phyloP scores from a whole-genome alignment of 2,329 filamentous ascomycete genomes.

The Colletotrichum caudatum region DNA sequence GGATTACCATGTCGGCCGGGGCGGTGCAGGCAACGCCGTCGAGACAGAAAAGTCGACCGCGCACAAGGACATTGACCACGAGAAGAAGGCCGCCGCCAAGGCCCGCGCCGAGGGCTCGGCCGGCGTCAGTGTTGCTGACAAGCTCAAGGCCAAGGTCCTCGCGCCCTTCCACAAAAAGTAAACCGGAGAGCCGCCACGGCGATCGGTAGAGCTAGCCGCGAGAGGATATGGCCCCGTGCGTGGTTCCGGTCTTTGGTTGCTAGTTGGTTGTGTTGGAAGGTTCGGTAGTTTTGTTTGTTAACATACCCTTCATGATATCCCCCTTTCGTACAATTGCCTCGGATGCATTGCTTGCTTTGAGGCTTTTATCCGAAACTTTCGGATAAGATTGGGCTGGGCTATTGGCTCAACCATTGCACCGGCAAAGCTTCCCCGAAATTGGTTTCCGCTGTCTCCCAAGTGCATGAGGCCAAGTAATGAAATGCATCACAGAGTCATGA shows the following conservation, averaged over 20 bases:
- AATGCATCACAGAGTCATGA: background rate
- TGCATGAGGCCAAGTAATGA: background rate
- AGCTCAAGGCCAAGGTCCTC: slow-evolving; percentile 68
- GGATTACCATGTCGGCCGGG: slow-evolving; percentile 70
- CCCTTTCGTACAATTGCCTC: slow-evolving; percentile 6
- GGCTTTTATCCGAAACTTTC: background rate
- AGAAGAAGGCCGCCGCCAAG: slow-evolving; percentile 49
- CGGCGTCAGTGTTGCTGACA: slow-evolving; percentile 64
- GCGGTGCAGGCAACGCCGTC: slow-evolving; percentile 70
- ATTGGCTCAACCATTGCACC: background rate
- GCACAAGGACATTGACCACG: slow-evolving; percentile 46
- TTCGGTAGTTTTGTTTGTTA: slow-evolving; percentile 13
- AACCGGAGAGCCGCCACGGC: background rate
- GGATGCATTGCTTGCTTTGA: background rate
- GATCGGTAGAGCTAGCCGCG: background rate
- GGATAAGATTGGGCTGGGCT: slow-evolving; percentile 21
- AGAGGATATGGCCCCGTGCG: background rate
- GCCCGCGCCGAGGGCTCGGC: slow-evolving; percentile 44
- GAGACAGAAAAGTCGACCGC: slow-evolving; percentile 46
- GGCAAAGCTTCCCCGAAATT: no score
- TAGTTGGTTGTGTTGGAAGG: slow-evolving; percentile 4
- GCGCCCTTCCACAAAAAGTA: slow-evolving; percentile 61
- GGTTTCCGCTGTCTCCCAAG: no score
- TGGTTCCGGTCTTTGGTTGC: background rate
- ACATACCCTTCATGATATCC: slow-evolving; percentile 42